Evolutionary conservation across 768 basidiomycete genomes (phyloP).

Genomic region (Xerocomus spinulosus): DNA sequence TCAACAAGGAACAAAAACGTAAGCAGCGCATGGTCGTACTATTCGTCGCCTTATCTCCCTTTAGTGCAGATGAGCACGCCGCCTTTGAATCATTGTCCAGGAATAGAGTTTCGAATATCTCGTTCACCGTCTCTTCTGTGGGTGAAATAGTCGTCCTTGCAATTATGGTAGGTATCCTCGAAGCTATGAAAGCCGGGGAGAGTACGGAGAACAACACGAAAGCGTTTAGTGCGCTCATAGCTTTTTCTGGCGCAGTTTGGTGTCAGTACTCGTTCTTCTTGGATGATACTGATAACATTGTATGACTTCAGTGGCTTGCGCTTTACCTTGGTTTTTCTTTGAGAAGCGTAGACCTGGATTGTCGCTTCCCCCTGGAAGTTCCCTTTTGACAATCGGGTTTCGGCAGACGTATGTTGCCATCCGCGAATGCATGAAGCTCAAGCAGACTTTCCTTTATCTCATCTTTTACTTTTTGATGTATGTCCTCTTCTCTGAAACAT

Average conservation of each 20-base stretch:
- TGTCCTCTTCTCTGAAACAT: slow-evolving; percentile 15
- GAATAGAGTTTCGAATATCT: slow-evolving; percentile 72
- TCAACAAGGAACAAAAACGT: slow-evolving; percentile 46
- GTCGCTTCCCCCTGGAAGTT: slow-evolving; percentile 50
- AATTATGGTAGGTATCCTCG: slow-evolving; percentile 71
- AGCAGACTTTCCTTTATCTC: slow-evolving; percentile 71
- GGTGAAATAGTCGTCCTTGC: slow-evolving; percentile 69
- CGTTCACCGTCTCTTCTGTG: slow-evolving; percentile 62
- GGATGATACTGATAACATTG: background rate
- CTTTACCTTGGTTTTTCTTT: slow-evolving; percentile 68
- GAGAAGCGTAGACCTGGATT: slow-evolving; percentile 67
- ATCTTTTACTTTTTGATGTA: slow-evolving; percentile 75
- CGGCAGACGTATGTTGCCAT: slow-evolving; percentile 61
- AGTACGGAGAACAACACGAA: slow-evolving; percentile 71
- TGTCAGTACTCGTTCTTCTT: slow-evolving; percentile 35
- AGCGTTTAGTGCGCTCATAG: slow-evolving; percentile 72
- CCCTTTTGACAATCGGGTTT: slow-evolving; percentile 59
- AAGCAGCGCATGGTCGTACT: too few relatives aligned
- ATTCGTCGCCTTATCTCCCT: background rate
- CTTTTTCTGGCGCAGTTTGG: slow-evolving; percentile 77
- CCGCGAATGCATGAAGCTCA: slow-evolving; percentile 59
- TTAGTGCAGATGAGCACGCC: slow-evolving; percentile 48
- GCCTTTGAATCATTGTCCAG: slow-evolving; percentile 58
- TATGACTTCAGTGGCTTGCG: slow-evolving; percentile 48
- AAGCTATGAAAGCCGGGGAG: slow-evolving; percentile 54